These are phyloP conservation scores for Sarcocystis neurona DNA, from an alignment of 169 alveolate species.

Conservation along the genomic window DNA sequence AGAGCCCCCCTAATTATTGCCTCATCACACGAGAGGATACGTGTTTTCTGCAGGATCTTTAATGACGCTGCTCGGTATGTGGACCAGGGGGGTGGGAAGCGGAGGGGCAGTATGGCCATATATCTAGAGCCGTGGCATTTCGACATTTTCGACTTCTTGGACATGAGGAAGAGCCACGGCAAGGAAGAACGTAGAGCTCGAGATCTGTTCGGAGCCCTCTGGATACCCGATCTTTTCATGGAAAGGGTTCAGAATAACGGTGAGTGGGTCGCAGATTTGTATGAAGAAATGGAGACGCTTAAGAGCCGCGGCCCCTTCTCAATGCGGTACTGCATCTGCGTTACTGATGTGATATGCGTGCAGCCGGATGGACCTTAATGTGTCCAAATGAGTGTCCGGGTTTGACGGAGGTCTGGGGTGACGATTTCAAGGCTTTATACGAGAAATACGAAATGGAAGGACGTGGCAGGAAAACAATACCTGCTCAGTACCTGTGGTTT, in stretches of 20 bases:
- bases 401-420: slow-evolving; percentile 89
- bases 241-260: slow-evolving; percentile 93
- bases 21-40: too few relatives aligned
- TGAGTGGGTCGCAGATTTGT: slow-evolving; percentile 81
- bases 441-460: slow-evolving; percentile 76
- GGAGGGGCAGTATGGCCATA: slow-evolving; percentile 97
- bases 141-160: slow-evolving; percentile 94
- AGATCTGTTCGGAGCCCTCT: slow-evolving; percentile 97
- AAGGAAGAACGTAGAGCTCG: slow-evolving; percentile 97
- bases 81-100: slow-evolving; percentile 92
- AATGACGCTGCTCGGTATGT: slow-evolving; percentile 79
- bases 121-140: slow-evolving; percentile 99
- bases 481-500: slow-evolving; percentile 96
- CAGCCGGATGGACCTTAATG: slow-evolving; percentile 88
- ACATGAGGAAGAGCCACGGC: slow-evolving; percentile 96
- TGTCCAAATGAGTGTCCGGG: slow-evolving; percentile 99
- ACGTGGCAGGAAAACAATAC: slow-evolving; percentile 92
- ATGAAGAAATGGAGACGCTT: too few relatives aligned
- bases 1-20: too few relatives aligned
- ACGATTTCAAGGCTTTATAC: slow-evolving; percentile 92
- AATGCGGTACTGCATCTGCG: neutral
- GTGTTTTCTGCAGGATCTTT: slow-evolving; percentile 57
- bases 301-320: too few relatives aligned
- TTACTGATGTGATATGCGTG: neutral
- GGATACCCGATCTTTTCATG: slow-evolving; percentile 99